Base-by-base conservation (phyloP, 2,329 filamentous ascomycete species). In the Leptographium lundbergii region DNA sequence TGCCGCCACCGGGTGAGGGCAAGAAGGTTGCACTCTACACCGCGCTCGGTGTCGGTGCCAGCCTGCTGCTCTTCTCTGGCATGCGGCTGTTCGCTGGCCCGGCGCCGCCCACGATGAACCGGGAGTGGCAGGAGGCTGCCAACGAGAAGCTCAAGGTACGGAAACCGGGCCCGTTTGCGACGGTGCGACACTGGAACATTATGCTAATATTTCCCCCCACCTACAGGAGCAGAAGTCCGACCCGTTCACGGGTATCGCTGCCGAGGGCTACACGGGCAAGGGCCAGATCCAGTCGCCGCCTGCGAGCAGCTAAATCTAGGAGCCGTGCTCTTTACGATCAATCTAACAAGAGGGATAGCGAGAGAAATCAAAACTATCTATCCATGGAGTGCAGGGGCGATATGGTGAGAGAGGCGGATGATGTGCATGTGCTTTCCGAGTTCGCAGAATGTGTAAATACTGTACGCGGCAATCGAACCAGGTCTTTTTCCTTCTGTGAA, bases 141-240 rank as follows among this genome's bases (percentile, higher is more conserved):
- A 96, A 99, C 76, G 94, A 96, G 79, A 94, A 88, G 75, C 81
- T 96, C 74, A 91, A 85, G 83, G 92, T 95, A 77, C 69, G 84
- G 76, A n/a, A 45, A 1, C 5, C 6, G 19, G 17, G 13, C 24
- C 7, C 25, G 48, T 14, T 19, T 25, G 6, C 6, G 14, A 10
- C 13, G 17, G 14, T 24, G 57, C 57, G 32, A 25, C 34, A 2
- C 14, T 19, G 14, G 42, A 6, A 57, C n/a, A 36, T 36, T 58
- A 66, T 62, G 19, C 29, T 29, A 58, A 61, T n/a, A 45, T 53
- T 22, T 1, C 42, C 27, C 55, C 61, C 48, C 59, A 42, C 32
- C 48, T 29, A 72, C 72, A 95, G 89, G 78, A 79, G 71, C 88
- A 95, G 84, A 88, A 86, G 70, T 80, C 89, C 71, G 91, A 96